phyloP scores from a whole-genome alignment of 495 filamentous ascomycete species.

The Hypoxylon trugodes region DNA sequence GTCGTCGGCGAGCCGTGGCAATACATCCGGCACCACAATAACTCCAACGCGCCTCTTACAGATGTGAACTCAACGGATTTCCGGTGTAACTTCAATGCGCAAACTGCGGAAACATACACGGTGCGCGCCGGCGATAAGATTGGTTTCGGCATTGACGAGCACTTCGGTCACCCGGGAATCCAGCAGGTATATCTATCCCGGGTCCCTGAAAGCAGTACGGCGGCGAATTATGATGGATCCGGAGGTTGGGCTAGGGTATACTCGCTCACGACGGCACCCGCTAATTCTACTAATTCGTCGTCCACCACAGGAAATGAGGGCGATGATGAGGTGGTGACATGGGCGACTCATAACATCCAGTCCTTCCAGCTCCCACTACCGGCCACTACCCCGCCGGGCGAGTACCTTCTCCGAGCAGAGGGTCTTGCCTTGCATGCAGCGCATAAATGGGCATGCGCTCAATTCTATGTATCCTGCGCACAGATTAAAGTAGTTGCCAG shows the following conservation, averaged over 20 bases:
- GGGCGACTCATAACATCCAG: conserved; percentile 19
- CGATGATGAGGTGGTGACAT: background rate
- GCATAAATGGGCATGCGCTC: conserved; percentile 58
- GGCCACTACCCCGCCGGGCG: conserved; percentile 51
- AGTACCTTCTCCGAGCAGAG: conserved; percentile 71
- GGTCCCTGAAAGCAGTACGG: conserved; percentile 36
- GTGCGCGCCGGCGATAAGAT: conserved; percentile 43
- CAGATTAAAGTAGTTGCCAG: conserved; percentile 60
- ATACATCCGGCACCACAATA: conserved; percentile 23
- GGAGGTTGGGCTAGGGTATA: conserved; percentile 33
- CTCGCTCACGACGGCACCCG: conserved; percentile 33
- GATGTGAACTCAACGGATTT: conserved; percentile 46
- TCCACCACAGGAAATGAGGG: background rate
- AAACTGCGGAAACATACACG: conserved; percentile 3
- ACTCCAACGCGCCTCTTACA: conserved; percentile 37
- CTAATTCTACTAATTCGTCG: background rate
- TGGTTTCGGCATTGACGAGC: conserved; percentile 44
- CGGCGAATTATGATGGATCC: conserved; percentile 45
- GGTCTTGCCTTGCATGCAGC: conserved; percentile 68
- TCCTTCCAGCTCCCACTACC: conserved; percentile 49
- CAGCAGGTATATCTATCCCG: conserved; percentile 45
- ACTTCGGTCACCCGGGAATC: conserved; percentile 44
- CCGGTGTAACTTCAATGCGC: conserved; percentile 43
- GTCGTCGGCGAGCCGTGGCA: conserved; percentile 17
- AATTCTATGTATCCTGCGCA: conserved; percentile 69